Evolutionary conservation across 305 asterid species (phyloP).

Genomic region (Fraxinus sp.): DNA sequence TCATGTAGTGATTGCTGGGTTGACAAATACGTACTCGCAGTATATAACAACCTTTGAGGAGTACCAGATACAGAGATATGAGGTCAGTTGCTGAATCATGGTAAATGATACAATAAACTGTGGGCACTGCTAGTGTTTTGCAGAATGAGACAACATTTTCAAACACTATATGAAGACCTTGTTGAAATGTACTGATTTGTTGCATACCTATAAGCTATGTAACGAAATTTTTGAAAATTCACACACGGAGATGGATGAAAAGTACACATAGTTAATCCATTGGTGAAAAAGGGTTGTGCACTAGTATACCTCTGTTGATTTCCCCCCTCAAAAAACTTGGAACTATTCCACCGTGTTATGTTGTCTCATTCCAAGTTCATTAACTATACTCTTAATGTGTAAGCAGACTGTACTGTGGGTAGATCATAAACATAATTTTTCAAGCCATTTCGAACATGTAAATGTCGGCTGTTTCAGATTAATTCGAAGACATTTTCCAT

Average conservation of each 20-base stretch:
- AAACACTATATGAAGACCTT: neutral
- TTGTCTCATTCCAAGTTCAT: neutral
- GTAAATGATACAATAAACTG: neutral
- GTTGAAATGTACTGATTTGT: neutral
- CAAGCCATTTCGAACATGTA: neutral
- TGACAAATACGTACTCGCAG: slow-evolving; percentile 93
- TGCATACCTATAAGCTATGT: neutral
- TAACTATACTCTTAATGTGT: neutral
- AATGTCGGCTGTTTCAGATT: neutral
- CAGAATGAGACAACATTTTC: neutral
- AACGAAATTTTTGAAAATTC: neutral
- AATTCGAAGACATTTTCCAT: neutral
- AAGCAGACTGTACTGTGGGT: neutral
- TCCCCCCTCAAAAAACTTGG: neutral
- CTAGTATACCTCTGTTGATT: neutral
- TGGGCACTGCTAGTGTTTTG: neutral
- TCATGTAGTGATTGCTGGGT: slow-evolving; percentile 91
- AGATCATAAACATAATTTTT: neutral
- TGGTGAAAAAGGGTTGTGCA: neutral
- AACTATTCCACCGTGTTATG: neutral
- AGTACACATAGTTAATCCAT: neutral
- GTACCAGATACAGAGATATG: slow-evolving; percentile 89
- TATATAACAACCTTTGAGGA: slow-evolving; percentile 89
- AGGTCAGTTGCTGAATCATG: slow-evolving; percentile 53
- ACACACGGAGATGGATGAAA: neutral